Base-by-base conservation (phyloP, 495 filamentous ascomycete species). In the Penicillium mononematosum region DNA sequence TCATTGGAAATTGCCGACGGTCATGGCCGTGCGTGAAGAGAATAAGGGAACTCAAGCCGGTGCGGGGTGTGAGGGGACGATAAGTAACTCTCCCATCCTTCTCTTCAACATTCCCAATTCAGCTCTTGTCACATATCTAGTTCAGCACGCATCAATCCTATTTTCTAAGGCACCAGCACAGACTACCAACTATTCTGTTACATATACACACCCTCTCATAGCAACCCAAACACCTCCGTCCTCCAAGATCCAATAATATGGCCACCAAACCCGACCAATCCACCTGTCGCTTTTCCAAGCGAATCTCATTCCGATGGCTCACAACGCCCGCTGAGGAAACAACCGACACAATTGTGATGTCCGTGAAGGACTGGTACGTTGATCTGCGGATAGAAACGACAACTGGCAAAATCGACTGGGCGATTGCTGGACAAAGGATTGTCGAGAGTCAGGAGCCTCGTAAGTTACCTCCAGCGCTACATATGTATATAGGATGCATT, bases 291-390 rank as follows among this genome's bases (percentile, higher is more conserved):
- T 67, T 75, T 51, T 76, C 73, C 17, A 74, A 72, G 2, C 69
- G 75, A n/a, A 69, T 78, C 43, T 77, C 74, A 8, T 55, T 78
- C 29, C 71, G 73, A 61, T 78, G 75, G 75, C 66, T 70, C 10
- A 72, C 75, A 8, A 70, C 72, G 27, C 60, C 70, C 2, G 53
- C 73, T 4, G 69, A 66, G 42, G 75, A 78, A 55, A 74, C 66
- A 25, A 78, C 74, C 27, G 74, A 78, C 34, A 78, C 75, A 27
- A 62, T 76, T n/a, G 74, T 77, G 55, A 67, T 78, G 60, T 74
- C 74, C 29, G 73, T 78, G 0, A 69, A 65, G 9, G 70, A 70
- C 53, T 78, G 75, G 73, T 77, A 75, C 42, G 68, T 78, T 1
- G 74, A 78, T 55, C 55, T 78, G 10, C 71, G 75, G 42, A 70